Percentiles rank a stretch among this genome's conserved stretches.
Evolutionary conservation across 192 early-diverging fungal species (phyloP).

Genomic region (Entomortierella beljakovae): DNA sequence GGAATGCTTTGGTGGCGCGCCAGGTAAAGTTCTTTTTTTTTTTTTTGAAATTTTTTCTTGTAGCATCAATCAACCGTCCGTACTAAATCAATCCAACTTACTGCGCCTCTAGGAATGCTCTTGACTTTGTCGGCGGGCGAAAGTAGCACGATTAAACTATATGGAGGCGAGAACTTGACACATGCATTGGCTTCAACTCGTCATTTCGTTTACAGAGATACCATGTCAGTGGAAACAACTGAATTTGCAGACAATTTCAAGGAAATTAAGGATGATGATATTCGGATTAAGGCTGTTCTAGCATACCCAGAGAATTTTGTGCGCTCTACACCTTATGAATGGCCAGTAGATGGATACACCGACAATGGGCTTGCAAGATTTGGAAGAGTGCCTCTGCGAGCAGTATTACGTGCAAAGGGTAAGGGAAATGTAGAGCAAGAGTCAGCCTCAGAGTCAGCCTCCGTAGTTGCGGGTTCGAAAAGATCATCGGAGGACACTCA

Average conservation of each 20-base stretch:
- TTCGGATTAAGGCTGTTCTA: slow-evolving; percentile 73
- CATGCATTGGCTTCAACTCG: slow-evolving; percentile 83
- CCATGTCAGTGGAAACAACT: slow-evolving; percentile 63
- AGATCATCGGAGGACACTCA: slow-evolving; percentile 18
- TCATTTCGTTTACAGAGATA: slow-evolving; percentile 72
- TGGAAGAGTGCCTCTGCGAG: too few species aligned
- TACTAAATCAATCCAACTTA: not conserved
- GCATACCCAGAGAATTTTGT: slow-evolving; percentile 65
- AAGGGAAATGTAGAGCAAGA: too few species aligned
- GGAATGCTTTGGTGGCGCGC: slow-evolving; percentile 89
- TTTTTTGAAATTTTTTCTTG: too few species aligned
- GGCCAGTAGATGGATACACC: not conserved
- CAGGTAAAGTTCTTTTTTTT: slow-evolving; percentile 62
- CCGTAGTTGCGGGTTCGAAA: slow-evolving; percentile 16
- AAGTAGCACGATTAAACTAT: slow-evolving; percentile 65
- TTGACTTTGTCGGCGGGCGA: slow-evolving; percentile 89
- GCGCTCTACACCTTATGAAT: slow-evolving; percentile 1
- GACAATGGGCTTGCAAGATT: too few species aligned
- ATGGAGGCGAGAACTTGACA: slow-evolving; percentile 83
- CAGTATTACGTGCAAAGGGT: too few species aligned
- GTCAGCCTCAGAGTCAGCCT: slow-evolving; percentile 2
- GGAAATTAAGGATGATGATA: slow-evolving; percentile 72
- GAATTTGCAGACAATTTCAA: slow-evolving; percentile 64
- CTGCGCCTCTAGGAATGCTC: slow-evolving; percentile 77
- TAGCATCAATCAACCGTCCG: not conserved